Evolutionary conservation across 345 rosid genomes (phyloP), one percentile per base, ranked within the genome.

Genomic region (Lepidium aucheri): DNA sequence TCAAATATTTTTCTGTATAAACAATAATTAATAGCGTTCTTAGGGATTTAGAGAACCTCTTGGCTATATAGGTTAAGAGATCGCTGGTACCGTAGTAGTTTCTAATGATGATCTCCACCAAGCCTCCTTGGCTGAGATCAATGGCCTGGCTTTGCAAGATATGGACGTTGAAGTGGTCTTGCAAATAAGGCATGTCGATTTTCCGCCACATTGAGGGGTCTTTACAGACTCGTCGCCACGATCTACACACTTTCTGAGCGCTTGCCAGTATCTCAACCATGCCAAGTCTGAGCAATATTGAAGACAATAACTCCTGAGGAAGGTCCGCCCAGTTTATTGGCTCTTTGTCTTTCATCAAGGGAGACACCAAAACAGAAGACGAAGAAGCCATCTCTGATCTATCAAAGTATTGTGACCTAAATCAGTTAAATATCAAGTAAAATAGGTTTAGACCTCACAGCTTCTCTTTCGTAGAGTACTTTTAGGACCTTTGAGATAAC

Each of bases 181-280:
- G n/a, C n/a, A n/a, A n/a, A n/a, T n/a, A n/a, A n/a, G n/a, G n/a
- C n/a, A n/a, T n/a, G n/a, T 20, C 78, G 53, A 86, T 72, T 56
- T 52, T 45, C 15, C 73, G 65, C 81, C 89, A 85, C 76, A 82
- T 69, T 1, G 67, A 70, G 1, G 84, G 85, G 1, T 87, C 83
- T 53, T 15, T 68, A 79, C 78, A 78, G 65, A 85, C 53, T 44
- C 22, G 17, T 13, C 76, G 69, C 87, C 95, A 83, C 5, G 69
- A 24, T 12, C 74, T 35, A 68, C 95, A 85, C 53, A 87, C 90
- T 1, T 1, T 13, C 47, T 79, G 82, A 3, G 70, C 87, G 13
- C 13, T 79, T 30, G 10, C 30, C 26, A 88, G 50, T 10, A 82
- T 72, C 26, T 78, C 82, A 0, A 63, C 1, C 14, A 64, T 56